Base-by-base conservation (phyloP, 106 monocot genomes). In the Agapanthus africanus region DNA sequence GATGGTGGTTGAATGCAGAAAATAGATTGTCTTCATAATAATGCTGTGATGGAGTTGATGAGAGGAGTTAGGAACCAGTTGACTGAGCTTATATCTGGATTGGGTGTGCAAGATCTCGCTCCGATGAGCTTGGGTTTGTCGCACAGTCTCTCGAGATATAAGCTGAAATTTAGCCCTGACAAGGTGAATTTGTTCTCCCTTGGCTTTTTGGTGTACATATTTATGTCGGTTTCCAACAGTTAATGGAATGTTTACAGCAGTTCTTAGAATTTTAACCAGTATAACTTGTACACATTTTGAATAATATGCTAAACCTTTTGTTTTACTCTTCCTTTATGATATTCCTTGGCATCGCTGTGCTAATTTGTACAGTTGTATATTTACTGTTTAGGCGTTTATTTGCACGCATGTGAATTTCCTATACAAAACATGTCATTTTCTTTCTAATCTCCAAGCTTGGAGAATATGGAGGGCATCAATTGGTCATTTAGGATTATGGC, bases 51-150 rank as follows among this genome's bases (percentile, higher is more conserved):
- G 97, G 97, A 92, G 70, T 70, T 99, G 51, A 92, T 99, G 97
- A 99, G 97, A 54, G 97, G 97, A 30, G 62, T 99, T 21, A 80
- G 97, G 42, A 92, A 40, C 68, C 97, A 99, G 76, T 59, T 99
- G 31, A 85, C 92, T 4, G 97, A 99, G 21, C 87, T 99, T 18
- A 87, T 99, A 40, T 78, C 91, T 34, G 97, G 97, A 2, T 71
- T 99, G 74, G 97, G 76, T 28, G 74, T 70, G 22, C 89, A 99
- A 77, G 97, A 99, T 78, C 59, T 99, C 28, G 92, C 82, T 42
- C 92, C 97, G 13, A 99, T 99, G 97, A 99, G 97, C 73, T 75
- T 99, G 76, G 97, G 97, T 47, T 71, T 99, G 46, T 99, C 97
- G 18, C 97, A 99, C 64, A 99, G 97, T 51, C 73, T 99, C 19